Conservation (phyloP, 2,329 filamentous ascomycete genomes). For the Diplodia sapinea region DNA sequence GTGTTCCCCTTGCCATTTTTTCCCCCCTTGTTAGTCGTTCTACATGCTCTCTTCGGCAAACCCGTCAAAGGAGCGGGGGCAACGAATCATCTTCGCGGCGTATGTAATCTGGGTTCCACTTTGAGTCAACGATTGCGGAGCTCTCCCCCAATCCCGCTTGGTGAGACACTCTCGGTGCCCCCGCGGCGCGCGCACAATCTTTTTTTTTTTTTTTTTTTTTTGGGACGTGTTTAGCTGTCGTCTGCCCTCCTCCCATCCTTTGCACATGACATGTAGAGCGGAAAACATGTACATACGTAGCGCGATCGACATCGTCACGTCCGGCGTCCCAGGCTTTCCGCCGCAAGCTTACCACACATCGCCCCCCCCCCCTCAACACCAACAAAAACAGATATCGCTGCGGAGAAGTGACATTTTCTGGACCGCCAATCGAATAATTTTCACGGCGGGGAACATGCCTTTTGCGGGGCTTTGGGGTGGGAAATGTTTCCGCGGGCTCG, state of each 20-base stretch:
- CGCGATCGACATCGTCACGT: not conserved
- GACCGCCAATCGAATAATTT: not conserved
- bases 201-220: no score
- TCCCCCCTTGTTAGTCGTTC: not conserved
- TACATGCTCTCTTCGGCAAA: not conserved
- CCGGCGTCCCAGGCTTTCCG: not conserved
- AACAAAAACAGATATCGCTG: not conserved
- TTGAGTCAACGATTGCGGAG: constrained; percentile 2
- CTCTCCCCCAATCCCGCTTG: not conserved
- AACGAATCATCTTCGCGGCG: constrained; percentile 2
- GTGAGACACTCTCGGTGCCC: not conserved
- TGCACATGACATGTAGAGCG: not conserved
- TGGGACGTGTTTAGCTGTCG: not conserved
- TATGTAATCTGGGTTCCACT: constrained; percentile 1
- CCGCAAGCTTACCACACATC: not conserved
- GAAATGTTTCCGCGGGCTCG: not conserved
- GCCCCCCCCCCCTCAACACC: not conserved
- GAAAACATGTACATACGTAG: not conserved
- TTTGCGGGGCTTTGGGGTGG: not conserved
- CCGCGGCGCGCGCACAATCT: not conserved
- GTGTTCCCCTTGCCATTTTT: not conserved
- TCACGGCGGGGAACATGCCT: not conserved
- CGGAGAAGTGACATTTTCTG: not conserved
- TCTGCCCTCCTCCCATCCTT: not conserved
- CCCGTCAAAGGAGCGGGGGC: not conserved